phyloP scores from a whole-genome alignment of 2,329 filamentous ascomycete species.

The Aspergillus sp. region DNA sequence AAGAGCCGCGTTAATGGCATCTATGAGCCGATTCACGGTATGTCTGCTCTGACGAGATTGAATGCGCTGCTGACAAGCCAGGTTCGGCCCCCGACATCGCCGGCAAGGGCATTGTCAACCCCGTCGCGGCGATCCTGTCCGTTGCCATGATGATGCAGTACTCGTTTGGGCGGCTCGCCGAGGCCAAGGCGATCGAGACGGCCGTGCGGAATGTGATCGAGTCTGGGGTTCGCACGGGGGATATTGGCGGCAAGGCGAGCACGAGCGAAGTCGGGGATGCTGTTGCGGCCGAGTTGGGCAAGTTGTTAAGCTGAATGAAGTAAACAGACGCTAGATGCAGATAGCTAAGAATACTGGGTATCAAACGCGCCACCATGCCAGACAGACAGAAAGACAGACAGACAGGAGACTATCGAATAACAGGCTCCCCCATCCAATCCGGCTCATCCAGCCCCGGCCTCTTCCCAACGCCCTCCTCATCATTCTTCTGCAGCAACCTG shows the following conservation, averaged over 20 bases:
- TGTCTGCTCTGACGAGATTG: constrained; percentile 12
- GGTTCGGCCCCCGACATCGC: constrained; percentile 89
- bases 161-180: constrained; percentile 67
- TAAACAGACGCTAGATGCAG: no score
- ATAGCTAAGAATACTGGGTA: constrained; percentile 4
- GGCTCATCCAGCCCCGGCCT: constrained; percentile 31
- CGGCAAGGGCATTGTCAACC: constrained; percentile 84
- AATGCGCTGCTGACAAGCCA: constrained; percentile 21
- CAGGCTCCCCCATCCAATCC: constrained; percentile 43
- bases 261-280: constrained; percentile 79
- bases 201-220: constrained; percentile 76
- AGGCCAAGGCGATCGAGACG: constrained; percentile 70
- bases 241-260: constrained; percentile 67
- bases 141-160: constrained; percentile 95
- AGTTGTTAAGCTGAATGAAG: constrained; percentile 47
- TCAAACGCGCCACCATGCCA: not conserved
- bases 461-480: constrained; percentile 18
- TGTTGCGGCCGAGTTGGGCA: constrained; percentile 63
- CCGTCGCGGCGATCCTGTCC: constrained; percentile 82
- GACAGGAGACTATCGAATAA: constrained; percentile 30
- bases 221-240: constrained; percentile 65
- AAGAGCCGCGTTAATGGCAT: constrained; percentile 83
- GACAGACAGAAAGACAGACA: constrained; percentile 2
- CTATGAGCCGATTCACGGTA: constrained; percentile 95
- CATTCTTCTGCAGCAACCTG: constrained; percentile 17